A percentile compares a stretch with the other conserved stretches of the same genome.
Evolutionary conservation across 1,284 basidiomycete genomes (phyloP).

Genomic region (Calocybe gambosa): DNA sequence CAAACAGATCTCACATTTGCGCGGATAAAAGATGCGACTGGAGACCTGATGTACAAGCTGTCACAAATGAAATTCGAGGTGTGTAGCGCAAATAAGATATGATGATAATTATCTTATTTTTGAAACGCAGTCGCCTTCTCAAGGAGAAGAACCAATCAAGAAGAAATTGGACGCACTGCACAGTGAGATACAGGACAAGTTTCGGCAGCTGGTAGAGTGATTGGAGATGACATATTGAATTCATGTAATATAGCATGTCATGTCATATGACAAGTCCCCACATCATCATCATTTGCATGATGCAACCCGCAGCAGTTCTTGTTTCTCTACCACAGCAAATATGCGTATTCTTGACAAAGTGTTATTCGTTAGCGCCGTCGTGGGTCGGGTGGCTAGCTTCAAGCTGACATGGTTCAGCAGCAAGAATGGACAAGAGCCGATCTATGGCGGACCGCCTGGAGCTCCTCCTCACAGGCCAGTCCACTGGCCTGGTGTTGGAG

Average conservation of each 20-base stretch:
- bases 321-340: not conserved
- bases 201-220: conserved; percentile 80
- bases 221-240: not conserved
- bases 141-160: conserved; percentile 78
- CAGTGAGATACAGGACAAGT: conserved; percentile 84
- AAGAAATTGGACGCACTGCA: conserved; percentile 76
- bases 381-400: not conserved
- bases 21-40: conserved; percentile 84
- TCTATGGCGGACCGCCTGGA: not conserved
- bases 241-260: too few relatives aligned
- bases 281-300: too few relatives aligned
- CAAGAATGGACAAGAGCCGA: not conserved
- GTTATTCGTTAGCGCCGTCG: conserved; percentile 2
- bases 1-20: conserved; percentile 88
- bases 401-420: not conserved
- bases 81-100: conserved; percentile 18
- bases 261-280: not conserved
- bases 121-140: conserved; percentile 64
- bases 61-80: conserved; percentile 99
- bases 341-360: conserved; percentile 9
- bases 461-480: conserved; percentile 2
- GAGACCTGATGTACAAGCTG: conserved; percentile 91
- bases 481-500: conserved; percentile 3
- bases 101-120: conserved; percentile 2
- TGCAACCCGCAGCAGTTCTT: not conserved